Conservation (phyloP, 495 filamentous ascomycete species). For the Neurospora terricola region DNA sequence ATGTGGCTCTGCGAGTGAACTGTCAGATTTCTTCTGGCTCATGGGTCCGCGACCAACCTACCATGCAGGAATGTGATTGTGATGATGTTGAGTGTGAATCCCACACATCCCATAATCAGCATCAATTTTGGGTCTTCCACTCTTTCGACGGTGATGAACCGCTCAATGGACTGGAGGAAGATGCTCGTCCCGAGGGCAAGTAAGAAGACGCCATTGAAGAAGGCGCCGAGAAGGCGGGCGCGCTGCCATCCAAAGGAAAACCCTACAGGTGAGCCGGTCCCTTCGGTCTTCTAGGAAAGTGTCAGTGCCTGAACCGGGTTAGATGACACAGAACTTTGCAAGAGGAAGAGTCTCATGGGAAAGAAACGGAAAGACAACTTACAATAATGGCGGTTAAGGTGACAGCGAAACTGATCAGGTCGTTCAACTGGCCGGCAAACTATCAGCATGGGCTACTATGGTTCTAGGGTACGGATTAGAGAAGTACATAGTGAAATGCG, state of each 20-base stretch:
- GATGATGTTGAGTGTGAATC: conserved; percentile 72
- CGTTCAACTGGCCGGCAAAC: conserved; percentile 55
- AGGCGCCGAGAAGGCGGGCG: conserved; percentile 81
- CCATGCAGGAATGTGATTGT: conserved; percentile 79
- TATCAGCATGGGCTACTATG: neutral
- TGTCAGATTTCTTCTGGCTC: neutral
- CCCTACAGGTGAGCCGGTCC: conserved; percentile 26
- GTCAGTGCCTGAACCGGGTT: neutral
- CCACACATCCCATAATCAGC: conserved; percentile 72
- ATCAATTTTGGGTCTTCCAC: conserved; percentile 66
- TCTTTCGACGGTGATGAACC: conserved; percentile 50
- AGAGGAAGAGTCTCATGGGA: neutral
- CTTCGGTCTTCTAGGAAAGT: conserved; percentile 31
- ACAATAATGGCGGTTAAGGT: conserved; percentile 78
- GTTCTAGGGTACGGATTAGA: neutral
- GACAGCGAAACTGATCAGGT: conserved; percentile 77
- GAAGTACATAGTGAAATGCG: conserved; percentile 84
- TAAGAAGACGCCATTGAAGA: conserved; percentile 93
- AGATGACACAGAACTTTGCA: conserved; percentile 2
- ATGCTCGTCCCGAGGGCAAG: conserved; percentile 86
- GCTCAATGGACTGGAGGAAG: conserved; percentile 82
- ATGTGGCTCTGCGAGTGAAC: conserved; percentile 19
- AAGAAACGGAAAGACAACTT: conserved; percentile 2
- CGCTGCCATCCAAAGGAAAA: conserved; percentile 70
- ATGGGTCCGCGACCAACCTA: conserved; percentile 3